Evolutionary conservation across 805 yeast species (phyloP).

Genomic region (Kodamaea nitidulidarum): DNA sequence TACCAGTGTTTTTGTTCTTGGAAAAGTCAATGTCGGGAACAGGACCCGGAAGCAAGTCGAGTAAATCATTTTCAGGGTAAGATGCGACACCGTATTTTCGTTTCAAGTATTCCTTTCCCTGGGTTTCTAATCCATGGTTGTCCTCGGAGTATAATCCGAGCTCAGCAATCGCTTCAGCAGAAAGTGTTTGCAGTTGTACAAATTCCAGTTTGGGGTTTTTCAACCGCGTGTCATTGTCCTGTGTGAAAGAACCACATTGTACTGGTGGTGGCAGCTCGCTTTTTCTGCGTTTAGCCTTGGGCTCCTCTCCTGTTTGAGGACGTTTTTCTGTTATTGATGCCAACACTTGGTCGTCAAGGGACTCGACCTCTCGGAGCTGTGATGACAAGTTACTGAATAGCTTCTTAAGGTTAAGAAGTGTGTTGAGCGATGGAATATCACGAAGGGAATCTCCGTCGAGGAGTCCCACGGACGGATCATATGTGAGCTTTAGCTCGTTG

Average conservation of each 20-base stretch:
- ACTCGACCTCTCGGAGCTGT: slow-evolving; percentile 34
- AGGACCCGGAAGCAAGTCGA: slow-evolving; percentile 76
- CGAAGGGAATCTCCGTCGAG: slow-evolving; percentile 55
- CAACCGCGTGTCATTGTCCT: slow-evolving; percentile 53
- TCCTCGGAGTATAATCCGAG: slow-evolving; percentile 65
- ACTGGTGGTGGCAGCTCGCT: slow-evolving; percentile 39
- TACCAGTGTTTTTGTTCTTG: slow-evolving; percentile 62
- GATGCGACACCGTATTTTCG: slow-evolving; percentile 82
- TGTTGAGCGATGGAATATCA: slow-evolving; percentile 37
- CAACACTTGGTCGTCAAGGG: slow-evolving; percentile 25
- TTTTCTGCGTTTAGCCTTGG: slow-evolving; percentile 12
- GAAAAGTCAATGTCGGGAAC: slow-evolving; percentile 87
- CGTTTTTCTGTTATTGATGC: slow-evolving; percentile 7
- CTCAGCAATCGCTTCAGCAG: slow-evolving; percentile 55
- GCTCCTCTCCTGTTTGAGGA: slow-evolving; percentile 3
- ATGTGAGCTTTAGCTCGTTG: slow-evolving; percentile 48
- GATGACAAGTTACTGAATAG: slow-evolving; percentile 37
- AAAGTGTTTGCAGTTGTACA: slow-evolving; percentile 65
- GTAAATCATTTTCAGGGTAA: slow-evolving; percentile 77
- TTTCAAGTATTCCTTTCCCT: slow-evolving; percentile 72
- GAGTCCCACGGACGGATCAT: slow-evolving; percentile 56
- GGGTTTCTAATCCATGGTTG: slow-evolving; percentile 53
- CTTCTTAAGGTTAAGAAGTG: slow-evolving; percentile 43
- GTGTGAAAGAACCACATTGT: slow-evolving; percentile 41
- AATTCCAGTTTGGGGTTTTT: slow-evolving; percentile 75